Percentiles rank a stretch among this genome's conserved stretches.
These are phyloP conservation scores for Centrapalus pauciflorus DNA, from an alignment of 129 eudicot species.

Conservation along the genomic window DNA sequence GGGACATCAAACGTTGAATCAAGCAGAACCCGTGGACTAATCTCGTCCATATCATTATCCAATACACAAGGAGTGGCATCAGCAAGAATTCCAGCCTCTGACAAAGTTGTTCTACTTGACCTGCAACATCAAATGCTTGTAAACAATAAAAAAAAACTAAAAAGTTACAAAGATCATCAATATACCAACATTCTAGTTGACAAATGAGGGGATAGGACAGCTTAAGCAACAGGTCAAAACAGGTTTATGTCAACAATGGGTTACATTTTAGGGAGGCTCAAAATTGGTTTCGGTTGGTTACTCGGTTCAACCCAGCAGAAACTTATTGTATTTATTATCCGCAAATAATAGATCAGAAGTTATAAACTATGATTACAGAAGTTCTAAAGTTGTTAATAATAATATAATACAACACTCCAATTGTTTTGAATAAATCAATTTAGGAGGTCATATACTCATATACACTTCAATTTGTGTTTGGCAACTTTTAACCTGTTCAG, in stretches of 20 bases:
- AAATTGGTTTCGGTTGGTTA: too few species aligned
- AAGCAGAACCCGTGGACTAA: conserved; percentile 51
- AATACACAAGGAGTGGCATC: conserved; percentile 59
- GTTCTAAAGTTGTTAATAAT: neutral
- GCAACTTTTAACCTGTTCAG: neutral
- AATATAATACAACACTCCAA: neutral
- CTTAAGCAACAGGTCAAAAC: too few species aligned
- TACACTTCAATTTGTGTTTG: neutral
- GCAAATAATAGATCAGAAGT: too few species aligned
- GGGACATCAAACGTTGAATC: conserved; percentile 63
- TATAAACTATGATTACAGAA: too few species aligned
- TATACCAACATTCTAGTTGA: too few species aligned
- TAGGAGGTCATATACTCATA: neutral
- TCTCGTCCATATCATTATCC: conserved; percentile 59
- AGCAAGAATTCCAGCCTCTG: conserved; percentile 61
- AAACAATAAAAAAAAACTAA: neutral
- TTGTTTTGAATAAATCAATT: neutral
- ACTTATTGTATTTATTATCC: too few species aligned
- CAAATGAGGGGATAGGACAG: too few species aligned
- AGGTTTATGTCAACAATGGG: too few species aligned
- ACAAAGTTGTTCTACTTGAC: conserved; percentile 92
- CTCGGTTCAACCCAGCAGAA: too few species aligned
- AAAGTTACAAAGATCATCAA: neutral
- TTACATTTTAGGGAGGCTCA: too few species aligned
- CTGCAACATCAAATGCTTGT: conserved; percentile 44